These are phyloP conservation scores for Hygrophoropsis aurantiaca DNA, from an alignment of 768 basidiomycete species.

Conservation along the genomic window DNA sequence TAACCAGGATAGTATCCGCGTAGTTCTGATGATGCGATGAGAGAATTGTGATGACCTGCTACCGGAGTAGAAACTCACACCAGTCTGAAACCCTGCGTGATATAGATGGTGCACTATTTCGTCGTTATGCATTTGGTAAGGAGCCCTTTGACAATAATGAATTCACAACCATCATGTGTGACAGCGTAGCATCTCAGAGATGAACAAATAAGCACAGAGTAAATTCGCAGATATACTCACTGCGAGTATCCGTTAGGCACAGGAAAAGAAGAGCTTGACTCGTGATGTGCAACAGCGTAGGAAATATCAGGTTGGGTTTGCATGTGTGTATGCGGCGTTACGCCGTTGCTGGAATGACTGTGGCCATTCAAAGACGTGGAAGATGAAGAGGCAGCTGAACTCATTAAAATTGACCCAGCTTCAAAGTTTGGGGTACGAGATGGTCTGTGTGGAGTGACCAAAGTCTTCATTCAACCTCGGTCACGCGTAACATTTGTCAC, in stretches of 20 bases:
- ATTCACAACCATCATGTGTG: slow-evolving; percentile 8
- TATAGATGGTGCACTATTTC: slow-evolving; percentile 78
- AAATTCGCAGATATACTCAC: slow-evolving; percentile 41
- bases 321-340: slow-evolving; percentile 34
- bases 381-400: slow-evolving; percentile 25
- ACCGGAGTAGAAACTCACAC: slow-evolving; percentile 50
- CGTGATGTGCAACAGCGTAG: slow-evolving; percentile 33
- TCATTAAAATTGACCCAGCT: slow-evolving; percentile 21
- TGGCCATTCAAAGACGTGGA: slow-evolving; percentile 54
- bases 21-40: slow-evolving; percentile 58
- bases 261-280: slow-evolving; percentile 33
- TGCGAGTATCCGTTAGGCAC: slow-evolving; percentile 57
- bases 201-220: slow-evolving; percentile 5
- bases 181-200: slow-evolving; percentile 2
- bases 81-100: slow-evolving; percentile 77
- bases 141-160: slow-evolving; percentile 26
- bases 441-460: not conserved
- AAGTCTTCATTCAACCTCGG: slow-evolving; percentile 13
- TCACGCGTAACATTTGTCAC: slow-evolving; percentile 23
- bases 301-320: slow-evolving; percentile 38
- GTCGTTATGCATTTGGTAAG: slow-evolving; percentile 68
- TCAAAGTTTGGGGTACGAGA: not conserved
- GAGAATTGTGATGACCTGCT: slow-evolving; percentile 6
- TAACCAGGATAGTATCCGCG: slow-evolving; percentile 76
- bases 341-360: slow-evolving; percentile 49